Conservation (phyloP, 805 yeast species). For the Yarrowia sp. region DNA sequence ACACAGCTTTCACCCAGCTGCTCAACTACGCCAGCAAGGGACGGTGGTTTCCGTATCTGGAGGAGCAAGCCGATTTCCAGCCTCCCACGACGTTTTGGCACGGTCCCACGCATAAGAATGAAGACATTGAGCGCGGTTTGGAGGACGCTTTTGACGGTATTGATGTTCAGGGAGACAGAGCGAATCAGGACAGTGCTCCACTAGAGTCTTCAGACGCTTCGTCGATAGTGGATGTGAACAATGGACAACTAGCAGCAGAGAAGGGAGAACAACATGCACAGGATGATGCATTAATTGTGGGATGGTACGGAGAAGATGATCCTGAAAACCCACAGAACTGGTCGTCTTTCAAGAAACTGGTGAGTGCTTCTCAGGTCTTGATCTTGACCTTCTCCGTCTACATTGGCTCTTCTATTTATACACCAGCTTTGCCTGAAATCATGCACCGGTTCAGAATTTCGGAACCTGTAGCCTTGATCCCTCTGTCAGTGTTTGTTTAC, state of each 20-base stretch:
- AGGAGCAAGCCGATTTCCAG: neutral
- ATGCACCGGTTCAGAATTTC: slow-evolving; percentile 46
- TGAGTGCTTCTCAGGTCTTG: slow-evolving; percentile 44
- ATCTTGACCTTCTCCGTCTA: slow-evolving; percentile 49
- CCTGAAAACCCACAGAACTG: slow-evolving; percentile 57
- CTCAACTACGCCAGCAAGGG: neutral
- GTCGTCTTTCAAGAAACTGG: slow-evolving; percentile 44
- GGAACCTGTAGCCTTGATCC: slow-evolving; percentile 47
- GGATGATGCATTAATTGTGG: slow-evolving; percentile 1
- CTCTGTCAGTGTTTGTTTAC: slow-evolving; percentile 50
- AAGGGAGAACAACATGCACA: neutral
- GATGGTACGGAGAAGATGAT: slow-evolving; percentile 41
- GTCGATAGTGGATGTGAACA: neutral
- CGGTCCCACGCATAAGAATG: neutral
- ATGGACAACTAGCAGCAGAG: neutral
- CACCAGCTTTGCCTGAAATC: slow-evolving; percentile 49
- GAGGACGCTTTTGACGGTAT: neutral
- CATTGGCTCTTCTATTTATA: slow-evolving; percentile 53
- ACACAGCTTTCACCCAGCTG: neutral
- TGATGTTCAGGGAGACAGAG: neutral
- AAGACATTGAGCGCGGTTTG: neutral
- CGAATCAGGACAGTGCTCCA: neutral
- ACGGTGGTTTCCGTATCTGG: neutral
- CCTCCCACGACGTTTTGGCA: neutral
- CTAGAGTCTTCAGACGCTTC: neutral